These are phyloP conservation scores for Pythium chondricola DNA, from an alignment of 352 stramenopile genomes.

Conservation along the genomic window DNA sequence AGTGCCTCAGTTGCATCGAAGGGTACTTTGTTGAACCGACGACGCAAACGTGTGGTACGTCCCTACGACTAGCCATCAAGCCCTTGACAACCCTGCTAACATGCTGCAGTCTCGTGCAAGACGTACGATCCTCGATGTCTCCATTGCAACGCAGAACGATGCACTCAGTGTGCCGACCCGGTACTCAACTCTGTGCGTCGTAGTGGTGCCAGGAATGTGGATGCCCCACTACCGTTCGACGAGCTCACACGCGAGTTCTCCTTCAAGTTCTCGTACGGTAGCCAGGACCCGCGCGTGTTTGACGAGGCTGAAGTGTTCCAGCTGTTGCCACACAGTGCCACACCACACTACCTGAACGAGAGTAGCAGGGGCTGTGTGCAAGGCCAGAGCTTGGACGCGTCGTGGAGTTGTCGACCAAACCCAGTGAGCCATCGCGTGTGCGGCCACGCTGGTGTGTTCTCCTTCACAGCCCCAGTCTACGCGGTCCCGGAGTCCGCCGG, in stretches of 20 bases:
- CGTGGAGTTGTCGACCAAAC: conserved; percentile 54
- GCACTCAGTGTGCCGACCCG: conserved; percentile 87
- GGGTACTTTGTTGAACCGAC: conserved; percentile 79
- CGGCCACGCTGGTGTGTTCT: conserved; percentile 86
- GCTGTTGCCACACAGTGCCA: conserved; percentile 14
- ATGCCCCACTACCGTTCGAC: conserved; percentile 79
- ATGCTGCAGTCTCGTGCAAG: conserved; percentile 73
- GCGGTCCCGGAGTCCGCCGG: conserved; percentile 59
- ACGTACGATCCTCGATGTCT: conserved; percentile 89
- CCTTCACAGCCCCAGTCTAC: conserved; percentile 85
- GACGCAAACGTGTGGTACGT: conserved; percentile 66
- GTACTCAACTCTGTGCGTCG: conserved; percentile 89
- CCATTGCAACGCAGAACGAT: conserved; percentile 67
- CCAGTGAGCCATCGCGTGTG: conserved; percentile 82
- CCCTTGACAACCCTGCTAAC: background rate
- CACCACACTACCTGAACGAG: conserved; percentile 42
- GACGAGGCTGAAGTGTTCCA: conserved; percentile 89
- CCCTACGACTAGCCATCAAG: too few relatives aligned
- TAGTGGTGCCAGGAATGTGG: conserved; percentile 68
- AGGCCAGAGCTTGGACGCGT: conserved; percentile 41
- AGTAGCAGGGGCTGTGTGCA: conserved; percentile 51
- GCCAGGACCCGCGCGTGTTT: conserved; percentile 84
- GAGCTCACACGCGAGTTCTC: conserved; percentile 88
- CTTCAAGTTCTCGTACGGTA: conserved; percentile 88
- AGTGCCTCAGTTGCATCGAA: conserved; percentile 81